Percentiles rank a stretch among this genome's conserved stretches.
phyloP scores from a whole-genome alignment of 352 stramenopile species.

The Phytophthora litchii region DNA sequence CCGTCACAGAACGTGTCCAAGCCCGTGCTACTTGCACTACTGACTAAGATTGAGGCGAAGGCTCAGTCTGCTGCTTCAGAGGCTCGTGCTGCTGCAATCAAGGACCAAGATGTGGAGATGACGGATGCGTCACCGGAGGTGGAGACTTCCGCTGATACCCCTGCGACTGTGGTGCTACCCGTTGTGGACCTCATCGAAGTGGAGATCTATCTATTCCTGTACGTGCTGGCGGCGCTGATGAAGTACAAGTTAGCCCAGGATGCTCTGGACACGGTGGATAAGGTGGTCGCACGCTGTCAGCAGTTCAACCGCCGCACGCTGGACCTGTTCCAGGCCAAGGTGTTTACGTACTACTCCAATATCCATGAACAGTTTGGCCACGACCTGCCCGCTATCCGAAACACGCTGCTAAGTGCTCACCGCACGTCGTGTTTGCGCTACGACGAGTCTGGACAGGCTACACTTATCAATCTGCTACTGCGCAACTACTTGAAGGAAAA shows the following conservation, averaged over 20 bases:
- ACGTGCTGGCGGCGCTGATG: slow-evolving; percentile 72
- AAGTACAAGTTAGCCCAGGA: slow-evolving; percentile 70
- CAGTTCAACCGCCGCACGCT: slow-evolving; percentile 85
- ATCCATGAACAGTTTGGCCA: slow-evolving; percentile 73
- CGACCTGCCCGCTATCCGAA: slow-evolving; percentile 65
- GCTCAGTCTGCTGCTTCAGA: slow-evolving; percentile 23
- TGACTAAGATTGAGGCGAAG: slow-evolving; percentile 55
- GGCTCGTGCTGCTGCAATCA: slow-evolving; percentile 8
- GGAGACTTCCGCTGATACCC: slow-evolving; percentile 19
- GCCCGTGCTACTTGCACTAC: slow-evolving; percentile 50
- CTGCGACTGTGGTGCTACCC: slow-evolving; percentile 41
- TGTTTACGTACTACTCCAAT: slow-evolving; percentile 79
- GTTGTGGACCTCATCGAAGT: slow-evolving; percentile 84
- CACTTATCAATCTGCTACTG: slow-evolving; percentile 91
- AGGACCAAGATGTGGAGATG: slow-evolving; percentile 65
- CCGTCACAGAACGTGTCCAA: slow-evolving; percentile 71
- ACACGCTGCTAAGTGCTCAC: slow-evolving; percentile 77
- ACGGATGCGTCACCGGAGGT: slow-evolving; percentile 45
- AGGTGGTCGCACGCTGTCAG: slow-evolving; percentile 64
- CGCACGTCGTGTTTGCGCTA: slow-evolving; percentile 89
- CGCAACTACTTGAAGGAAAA: slow-evolving; percentile 91
- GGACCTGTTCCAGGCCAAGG: slow-evolving; percentile 79
- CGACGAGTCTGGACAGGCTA: slow-evolving; percentile 91
- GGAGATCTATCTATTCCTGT: slow-evolving; percentile 85
- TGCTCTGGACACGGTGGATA: slow-evolving; percentile 58